Evolutionary conservation across 257 asterid genomes (phyloP), one percentile per base, ranked within the genome.

Genomic region (Verbascum thapsus): DNA sequence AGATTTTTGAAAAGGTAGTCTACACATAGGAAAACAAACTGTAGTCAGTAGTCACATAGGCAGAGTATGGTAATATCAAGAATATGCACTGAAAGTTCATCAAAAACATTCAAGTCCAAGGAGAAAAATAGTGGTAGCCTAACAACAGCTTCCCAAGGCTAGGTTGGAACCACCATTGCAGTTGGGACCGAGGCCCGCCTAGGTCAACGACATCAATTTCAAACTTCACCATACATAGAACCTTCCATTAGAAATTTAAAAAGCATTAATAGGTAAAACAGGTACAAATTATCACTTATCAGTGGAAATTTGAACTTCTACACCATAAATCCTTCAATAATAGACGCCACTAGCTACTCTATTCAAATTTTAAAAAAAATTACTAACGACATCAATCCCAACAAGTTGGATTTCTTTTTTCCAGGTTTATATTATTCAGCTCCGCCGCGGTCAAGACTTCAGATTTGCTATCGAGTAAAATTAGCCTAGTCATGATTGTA

Each of bases 171-270:
- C n/a, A n/a, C n/a, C n/a, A n/a, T n/a, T n/a, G n/a, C n/a, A n/a
- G n/a, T n/a, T n/a, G n/a, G n/a, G n/a, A n/a, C n/a, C n/a, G n/a
- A n/a, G n/a, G n/a, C n/a, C n/a, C n/a, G n/a, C n/a, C n/a, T n/a
- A n/a, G n/a, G n/a, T n/a, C n/a, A n/a, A n/a, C n/a, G n/a, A n/a
- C n/a, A 13, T 32, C 53, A 19, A 55, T 6, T 44, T 42, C 53
- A 19, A 41, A 12, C 51, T 32, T 58, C 18, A n/a, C n/a, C n/a
- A n/a, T n/a, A n/a, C n/a, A n/a, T 3, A 45, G 55, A n/a, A 41
- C 61, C 40, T 68, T 32, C 16, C 41, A 37, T 9, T 13, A 62
- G 50, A 61, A 63, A 13, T 44, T 63, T 56, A 40, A 55, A 53
- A 49, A 51, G 51, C 37, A 51, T 3, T 57, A 39, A 39, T 37